Conservation (phyloP, 2,329 filamentous ascomycete species). For the Aspergillus sp. region DNA sequence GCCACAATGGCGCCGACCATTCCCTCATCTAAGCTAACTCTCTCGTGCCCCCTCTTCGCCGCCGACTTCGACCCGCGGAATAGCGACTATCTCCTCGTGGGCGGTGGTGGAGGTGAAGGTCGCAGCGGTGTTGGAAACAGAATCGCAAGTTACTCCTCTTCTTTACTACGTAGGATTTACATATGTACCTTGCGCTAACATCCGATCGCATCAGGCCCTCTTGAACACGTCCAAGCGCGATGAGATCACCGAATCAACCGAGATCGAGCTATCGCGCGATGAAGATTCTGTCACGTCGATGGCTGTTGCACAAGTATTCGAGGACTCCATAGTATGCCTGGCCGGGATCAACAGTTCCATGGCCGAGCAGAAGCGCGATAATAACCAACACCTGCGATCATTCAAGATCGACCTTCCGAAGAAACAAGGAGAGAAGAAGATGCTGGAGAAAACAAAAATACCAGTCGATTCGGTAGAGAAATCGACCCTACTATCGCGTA, state of each 20-base stretch:
- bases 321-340: constrained; percentile 49
- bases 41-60: constrained; percentile 78
- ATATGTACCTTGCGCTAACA: no score
- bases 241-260: constrained; percentile 58
- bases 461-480: constrained; percentile 22
- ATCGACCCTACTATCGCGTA: constrained; percentile 44
- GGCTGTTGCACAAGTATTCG: constrained; percentile 58
- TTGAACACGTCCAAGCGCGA: constrained; percentile 63
- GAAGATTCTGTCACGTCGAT: constrained; percentile 88
- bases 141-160: constrained; percentile 54
- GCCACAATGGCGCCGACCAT: constrained; percentile 33
- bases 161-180: not conserved
- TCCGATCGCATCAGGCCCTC: constrained; percentile 48
- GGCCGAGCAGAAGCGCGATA: constrained; percentile 63
- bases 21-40: constrained; percentile 53
- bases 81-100: constrained; percentile 68
- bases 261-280: constrained; percentile 70
- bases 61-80: constrained; percentile 83
- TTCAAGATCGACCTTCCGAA: constrained; percentile 55
- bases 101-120: constrained; percentile 78
- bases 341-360: constrained; percentile 81
- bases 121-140: constrained; percentile 79
- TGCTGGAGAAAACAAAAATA: constrained; percentile 16
- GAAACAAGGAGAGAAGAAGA: constrained; percentile 8
- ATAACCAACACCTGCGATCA: constrained; percentile 76